phyloP scores from a whole-genome alignment of 2,329 filamentous ascomycete genomes.

The Ustulina deusta region DNA sequence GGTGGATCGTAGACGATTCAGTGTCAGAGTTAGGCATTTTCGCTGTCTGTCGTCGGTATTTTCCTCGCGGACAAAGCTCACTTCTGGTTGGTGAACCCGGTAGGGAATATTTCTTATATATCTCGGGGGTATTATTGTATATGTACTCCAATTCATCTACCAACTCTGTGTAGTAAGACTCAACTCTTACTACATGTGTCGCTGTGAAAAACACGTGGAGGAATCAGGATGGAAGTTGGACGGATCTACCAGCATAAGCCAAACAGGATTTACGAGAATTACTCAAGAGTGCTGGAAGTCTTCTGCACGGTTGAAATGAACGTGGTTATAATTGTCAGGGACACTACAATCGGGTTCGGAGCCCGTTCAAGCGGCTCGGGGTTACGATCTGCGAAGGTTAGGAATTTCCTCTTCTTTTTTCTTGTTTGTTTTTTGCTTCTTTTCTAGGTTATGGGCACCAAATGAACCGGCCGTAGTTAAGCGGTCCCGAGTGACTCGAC shows the following conservation, averaged over 20 bases:
- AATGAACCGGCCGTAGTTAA: not conserved
- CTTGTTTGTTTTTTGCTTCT: not conserved
- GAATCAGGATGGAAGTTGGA: not conserved
- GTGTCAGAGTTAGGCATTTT: slow-evolving; percentile 43
- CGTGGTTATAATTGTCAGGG: not conserved
- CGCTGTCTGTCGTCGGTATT: not conserved
- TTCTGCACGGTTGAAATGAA: not conserved
- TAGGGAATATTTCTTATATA: not conserved
- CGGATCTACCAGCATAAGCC: not conserved
- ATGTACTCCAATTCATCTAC: not conserved
- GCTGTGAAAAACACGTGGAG: slow-evolving; percentile 7
- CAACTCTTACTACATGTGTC: not conserved
- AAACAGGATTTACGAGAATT: not conserved
- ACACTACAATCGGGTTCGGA: slow-evolving; percentile 1
- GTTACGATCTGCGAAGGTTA: slow-evolving; percentile 10
- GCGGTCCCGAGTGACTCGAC: slow-evolving; percentile 6
- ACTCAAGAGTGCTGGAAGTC: not conserved
- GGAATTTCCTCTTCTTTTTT: not conserved
- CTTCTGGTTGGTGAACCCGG: not conserved
- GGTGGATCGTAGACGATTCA: slow-evolving; percentile 41
- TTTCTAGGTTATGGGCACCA: not conserved
- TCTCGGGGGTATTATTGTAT: not conserved
- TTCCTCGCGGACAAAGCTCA: not conserved
- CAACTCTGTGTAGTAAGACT: not conserved
- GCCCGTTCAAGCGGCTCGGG: slow-evolving; percentile 12